Percentiles rank a stretch among this genome's conserved stretches.
These are phyloP conservation scores for Rhizopus arrhizus DNA, from an alignment of 371 early-diverging fungal genomes.

Conservation along the genomic window DNA sequence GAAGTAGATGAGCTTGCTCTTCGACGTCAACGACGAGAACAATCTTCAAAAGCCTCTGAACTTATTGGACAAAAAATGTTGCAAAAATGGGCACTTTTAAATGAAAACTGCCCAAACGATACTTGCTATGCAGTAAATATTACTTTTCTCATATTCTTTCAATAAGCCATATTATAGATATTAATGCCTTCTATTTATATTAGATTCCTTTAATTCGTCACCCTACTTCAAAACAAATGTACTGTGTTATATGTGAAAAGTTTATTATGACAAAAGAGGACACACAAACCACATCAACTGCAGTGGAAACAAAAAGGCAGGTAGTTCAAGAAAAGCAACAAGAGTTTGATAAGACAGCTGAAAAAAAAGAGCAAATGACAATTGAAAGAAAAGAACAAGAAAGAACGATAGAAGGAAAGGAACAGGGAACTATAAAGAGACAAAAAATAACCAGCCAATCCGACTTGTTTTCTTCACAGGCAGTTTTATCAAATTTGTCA, in stretches of 20 bases:
- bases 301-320: not conserved
- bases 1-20: conserved; percentile 19
- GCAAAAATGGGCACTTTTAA: conserved; percentile 73
- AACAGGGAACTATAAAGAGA: conserved; percentile 1
- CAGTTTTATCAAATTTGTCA: conserved; percentile 16
- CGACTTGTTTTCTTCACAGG: not conserved
- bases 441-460: not conserved
- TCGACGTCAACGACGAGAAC: conserved; percentile 50
- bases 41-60: conserved; percentile 64
- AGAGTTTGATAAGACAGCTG: not conserved
- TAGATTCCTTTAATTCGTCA: conserved; percentile 67
- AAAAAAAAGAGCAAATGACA: not conserved
- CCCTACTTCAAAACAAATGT: conserved; percentile 57
- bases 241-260: conserved; percentile 70
- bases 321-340: not conserved
- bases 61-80: conserved; percentile 70
- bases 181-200: not conserved
- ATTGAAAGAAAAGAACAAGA: not conserved
- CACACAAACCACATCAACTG: not conserved
- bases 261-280: conserved; percentile 36
- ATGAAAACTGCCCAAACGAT: conserved; percentile 63
- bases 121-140: conserved; percentile 61
- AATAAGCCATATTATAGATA: not conserved
- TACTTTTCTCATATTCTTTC: not conserved
- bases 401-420: conserved; percentile 6